A percentile compares a stretch with the other conserved stretches of the same genome.
Evolutionary conservation across 805 yeast genomes (phyloP).

Genomic region (Spathaspora boniae): DNA sequence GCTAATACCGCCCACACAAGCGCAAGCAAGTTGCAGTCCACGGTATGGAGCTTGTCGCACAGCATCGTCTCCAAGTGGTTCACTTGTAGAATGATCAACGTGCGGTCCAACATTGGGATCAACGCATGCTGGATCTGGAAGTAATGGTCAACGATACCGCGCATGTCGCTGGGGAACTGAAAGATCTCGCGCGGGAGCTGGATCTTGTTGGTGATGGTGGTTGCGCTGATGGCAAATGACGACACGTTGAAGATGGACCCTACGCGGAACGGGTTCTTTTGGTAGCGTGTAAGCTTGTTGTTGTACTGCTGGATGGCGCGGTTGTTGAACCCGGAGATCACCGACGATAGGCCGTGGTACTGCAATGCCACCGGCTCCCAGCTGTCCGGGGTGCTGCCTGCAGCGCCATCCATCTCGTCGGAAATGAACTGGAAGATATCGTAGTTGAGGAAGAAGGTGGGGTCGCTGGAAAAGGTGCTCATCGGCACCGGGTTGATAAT

Average conservation of each 20-base stretch:
- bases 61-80: constrained; percentile 8
- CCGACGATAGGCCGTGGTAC: constrained; percentile 18
- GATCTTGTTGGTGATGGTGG: constrained; percentile 10
- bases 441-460: constrained; percentile 14
- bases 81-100: constrained; percentile 15
- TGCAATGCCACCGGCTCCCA: constrained; percentile 19
- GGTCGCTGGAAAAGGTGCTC: constrained; percentile 12
- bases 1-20: constrained; percentile 21
- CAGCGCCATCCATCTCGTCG: constrained; percentile 13
- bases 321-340: constrained; percentile 19
- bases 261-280: constrained; percentile 21
- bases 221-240: constrained; percentile 12
- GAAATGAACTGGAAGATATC: constrained; percentile 17
- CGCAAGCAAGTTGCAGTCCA: constrained; percentile 17
- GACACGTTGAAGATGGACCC: constrained; percentile 21
- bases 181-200: constrained; percentile 17
- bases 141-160: constrained; percentile 15
- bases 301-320: constrained; percentile 16
- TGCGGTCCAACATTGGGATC: constrained; percentile 21
- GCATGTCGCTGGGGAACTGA: constrained; percentile 14
- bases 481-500: neutral
- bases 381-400: constrained; percentile 2
- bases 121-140: constrained; percentile 19
- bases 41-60: constrained; percentile 3
- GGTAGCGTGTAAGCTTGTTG: constrained; percentile 6